phyloP scores from a whole-genome alignment of 306 rosid genomes.

The Luffa aegyptiaca region DNA sequence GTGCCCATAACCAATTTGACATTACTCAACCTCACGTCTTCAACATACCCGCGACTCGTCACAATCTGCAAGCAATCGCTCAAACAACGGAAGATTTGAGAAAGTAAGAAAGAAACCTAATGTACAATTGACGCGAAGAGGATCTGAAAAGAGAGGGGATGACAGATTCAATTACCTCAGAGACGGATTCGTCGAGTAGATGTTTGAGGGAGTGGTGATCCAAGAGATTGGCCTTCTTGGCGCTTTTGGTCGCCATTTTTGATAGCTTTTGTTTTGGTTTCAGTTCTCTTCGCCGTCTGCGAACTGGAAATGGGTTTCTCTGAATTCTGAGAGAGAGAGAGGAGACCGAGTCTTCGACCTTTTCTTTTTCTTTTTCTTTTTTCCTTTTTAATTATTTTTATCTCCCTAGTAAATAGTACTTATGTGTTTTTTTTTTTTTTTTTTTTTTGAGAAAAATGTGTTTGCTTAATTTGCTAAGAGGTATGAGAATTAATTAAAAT shows the following conservation, averaged over 20 bases:
- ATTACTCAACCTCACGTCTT: conserved; percentile 88
- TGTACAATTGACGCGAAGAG: not conserved
- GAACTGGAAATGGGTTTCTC: not conserved
- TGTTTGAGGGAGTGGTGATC: conserved; percentile 84
- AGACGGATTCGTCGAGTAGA: conserved; percentile 76
- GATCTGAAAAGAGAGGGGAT: not conserved
- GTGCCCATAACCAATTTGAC: conserved; percentile 52
- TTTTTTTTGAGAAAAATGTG: too few species aligned
- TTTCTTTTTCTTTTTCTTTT: not conserved
- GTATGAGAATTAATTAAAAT: too few species aligned
- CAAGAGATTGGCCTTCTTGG: conserved; percentile 78
- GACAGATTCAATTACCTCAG: conserved; percentile 40
- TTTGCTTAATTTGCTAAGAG: not conserved
- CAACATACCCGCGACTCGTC: conserved; percentile 60
- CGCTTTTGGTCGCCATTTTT: conserved; percentile 28
- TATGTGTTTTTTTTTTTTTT: too few species aligned
- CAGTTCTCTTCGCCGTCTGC: conserved; percentile 7
- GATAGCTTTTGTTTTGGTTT: conserved; percentile 18
- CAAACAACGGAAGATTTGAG: not conserved
- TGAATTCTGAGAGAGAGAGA: not conserved
- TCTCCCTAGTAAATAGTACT: not conserved
- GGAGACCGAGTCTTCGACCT: not conserved
- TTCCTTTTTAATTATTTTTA: not conserved
- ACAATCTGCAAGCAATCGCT: conserved; percentile 34
- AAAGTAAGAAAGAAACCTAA: not conserved